Conservation (phyloP, 192 early-diverging fungal species). For the Coemansia sp. region DNA sequence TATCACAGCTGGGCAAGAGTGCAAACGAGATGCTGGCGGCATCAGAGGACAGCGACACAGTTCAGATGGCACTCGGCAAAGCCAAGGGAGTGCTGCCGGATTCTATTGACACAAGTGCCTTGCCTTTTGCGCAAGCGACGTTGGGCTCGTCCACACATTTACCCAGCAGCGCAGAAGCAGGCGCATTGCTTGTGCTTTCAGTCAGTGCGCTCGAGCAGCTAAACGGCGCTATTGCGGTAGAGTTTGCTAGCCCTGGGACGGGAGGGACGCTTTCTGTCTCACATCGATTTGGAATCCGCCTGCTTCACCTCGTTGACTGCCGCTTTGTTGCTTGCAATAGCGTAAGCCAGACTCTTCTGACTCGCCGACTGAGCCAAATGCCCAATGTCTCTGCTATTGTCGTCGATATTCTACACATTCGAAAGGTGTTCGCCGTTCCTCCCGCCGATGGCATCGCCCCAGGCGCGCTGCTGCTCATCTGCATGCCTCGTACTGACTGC, state of each 20-base stretch:
- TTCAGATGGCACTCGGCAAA: not conserved
- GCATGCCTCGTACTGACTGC: not conserved
- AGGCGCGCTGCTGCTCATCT: constrained; percentile 15
- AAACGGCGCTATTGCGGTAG: constrained; percentile 29
- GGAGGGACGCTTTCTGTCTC: constrained; percentile 20
- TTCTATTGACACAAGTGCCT: not conserved
- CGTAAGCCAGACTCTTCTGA: not conserved
- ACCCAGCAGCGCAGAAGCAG: constrained; percentile 7
- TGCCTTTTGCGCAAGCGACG: constrained; percentile 6
- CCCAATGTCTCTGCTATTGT: not conserved
- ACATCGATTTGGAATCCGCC: constrained; percentile 39
- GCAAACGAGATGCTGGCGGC: not conserved
- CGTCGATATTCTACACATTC: constrained; percentile 12
- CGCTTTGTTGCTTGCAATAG: not conserved
- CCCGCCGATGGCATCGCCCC: constrained; percentile 25
- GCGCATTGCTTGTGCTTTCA: not conserved
- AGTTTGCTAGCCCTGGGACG: constrained; percentile 45
- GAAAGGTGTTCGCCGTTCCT: constrained; percentile 21
- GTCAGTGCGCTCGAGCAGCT: constrained; percentile 14
- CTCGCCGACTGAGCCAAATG: not conserved
- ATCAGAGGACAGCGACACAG: not conserved
- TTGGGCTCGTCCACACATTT: not conserved
- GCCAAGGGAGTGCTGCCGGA: not conserved
- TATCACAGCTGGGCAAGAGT: not conserved
- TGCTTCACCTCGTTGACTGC: constrained; percentile 27